Evolutionary conservation across 306 rosid genomes (phyloP).

Genomic region (Rubus parviflorus): DNA sequence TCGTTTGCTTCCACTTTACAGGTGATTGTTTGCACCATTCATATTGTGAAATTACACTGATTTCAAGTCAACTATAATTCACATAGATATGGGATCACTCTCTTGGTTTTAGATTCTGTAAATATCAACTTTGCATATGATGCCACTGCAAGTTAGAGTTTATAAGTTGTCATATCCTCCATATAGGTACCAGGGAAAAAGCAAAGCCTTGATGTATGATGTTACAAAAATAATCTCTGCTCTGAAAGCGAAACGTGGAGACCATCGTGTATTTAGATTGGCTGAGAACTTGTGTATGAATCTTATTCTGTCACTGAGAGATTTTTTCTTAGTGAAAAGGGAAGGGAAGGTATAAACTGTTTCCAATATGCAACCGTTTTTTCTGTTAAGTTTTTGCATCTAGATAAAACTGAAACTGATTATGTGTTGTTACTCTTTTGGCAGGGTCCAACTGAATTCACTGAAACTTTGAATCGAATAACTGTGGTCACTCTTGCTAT

Average conservation of each 20-base stretch:
- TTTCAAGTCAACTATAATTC: background rate
- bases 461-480: constrained; percentile 85
- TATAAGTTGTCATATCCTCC: constrained; percentile 23
- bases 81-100: background rate
- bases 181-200: constrained; percentile 89
- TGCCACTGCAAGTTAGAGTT: constrained; percentile 23
- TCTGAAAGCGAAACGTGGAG: constrained; percentile 83
- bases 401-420: constrained; percentile 13
- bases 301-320: constrained; percentile 86
- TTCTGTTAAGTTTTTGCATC: constrained; percentile 15
- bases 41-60: constrained; percentile 11
- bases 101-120: constrained; percentile 20
- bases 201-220: constrained; percentile 95
- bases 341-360: constrained; percentile 80
- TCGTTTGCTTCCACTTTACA: constrained; percentile 93
- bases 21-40: constrained; percentile 47
- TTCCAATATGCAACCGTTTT: constrained; percentile 28
- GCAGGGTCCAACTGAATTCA: constrained; percentile 96
- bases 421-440: constrained; percentile 28
- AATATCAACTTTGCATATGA: constrained; percentile 10
- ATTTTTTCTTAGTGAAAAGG: constrained; percentile 89
- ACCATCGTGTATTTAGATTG: constrained; percentile 91
- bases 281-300: constrained; percentile 97
- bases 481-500: constrained; percentile 88
- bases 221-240: constrained; percentile 92